Conservation (phyloP, 495 filamentous ascomycete species). For the Hypoxylon fragiforme region DNA sequence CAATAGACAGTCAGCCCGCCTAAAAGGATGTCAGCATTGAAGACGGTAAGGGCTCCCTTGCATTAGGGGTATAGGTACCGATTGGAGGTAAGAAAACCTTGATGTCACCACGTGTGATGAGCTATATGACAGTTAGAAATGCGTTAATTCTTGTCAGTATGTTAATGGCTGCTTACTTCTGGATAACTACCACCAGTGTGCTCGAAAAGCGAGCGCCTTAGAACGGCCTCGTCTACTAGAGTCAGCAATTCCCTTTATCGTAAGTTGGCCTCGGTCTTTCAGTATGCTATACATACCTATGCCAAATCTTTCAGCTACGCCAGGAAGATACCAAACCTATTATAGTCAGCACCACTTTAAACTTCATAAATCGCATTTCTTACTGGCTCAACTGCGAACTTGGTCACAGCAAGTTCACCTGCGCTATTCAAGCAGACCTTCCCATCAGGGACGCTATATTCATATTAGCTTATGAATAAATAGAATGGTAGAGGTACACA, state of each 20-base stretch:
- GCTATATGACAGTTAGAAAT: conserved; percentile 42
- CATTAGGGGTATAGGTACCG: conserved; percentile 42
- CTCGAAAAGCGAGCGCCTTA: conserved; percentile 88
- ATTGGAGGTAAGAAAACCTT: conserved; percentile 97
- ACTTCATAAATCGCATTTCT: conserved; percentile 4
- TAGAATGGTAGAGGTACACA: conserved; percentile 21
- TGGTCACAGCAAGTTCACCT: conserved; percentile 92
- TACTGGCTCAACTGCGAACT: conserved; percentile 92
- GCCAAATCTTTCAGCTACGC: conserved; percentile 92
- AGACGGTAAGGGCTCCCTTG: conserved; percentile 16
- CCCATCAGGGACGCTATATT: conserved; percentile 71
- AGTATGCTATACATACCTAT: conserved; percentile 63
- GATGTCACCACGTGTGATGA: conserved; percentile 91
- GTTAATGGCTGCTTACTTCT: conserved; percentile 51
- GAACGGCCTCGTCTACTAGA: conserved; percentile 72
- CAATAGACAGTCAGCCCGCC: conserved; percentile 96
- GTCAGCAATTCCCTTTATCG: conserved; percentile 2
- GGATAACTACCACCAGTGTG: conserved; percentile 93
- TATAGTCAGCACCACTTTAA: background rate
- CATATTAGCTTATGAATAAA: conserved; percentile 24
- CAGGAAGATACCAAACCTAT: conserved; percentile 88
- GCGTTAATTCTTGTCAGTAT: conserved; percentile 19
- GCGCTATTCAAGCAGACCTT: conserved; percentile 80
- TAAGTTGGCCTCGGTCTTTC: background rate
- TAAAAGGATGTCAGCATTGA: conserved; percentile 41